Conservation (phyloP, 306 rosid species). For the Parietaria judaica region DNA sequence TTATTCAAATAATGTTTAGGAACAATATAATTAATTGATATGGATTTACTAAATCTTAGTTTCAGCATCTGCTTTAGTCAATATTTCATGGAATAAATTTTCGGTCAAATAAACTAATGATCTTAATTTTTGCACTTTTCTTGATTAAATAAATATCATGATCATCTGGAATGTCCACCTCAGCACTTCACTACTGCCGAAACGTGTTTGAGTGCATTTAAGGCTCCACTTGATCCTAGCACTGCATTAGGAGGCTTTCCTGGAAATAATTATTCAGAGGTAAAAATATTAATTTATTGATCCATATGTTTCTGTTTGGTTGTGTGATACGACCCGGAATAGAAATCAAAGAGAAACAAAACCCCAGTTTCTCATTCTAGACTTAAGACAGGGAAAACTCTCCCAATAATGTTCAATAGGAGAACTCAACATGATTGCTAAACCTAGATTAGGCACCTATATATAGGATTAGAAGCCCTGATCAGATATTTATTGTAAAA, state of each 20-base stretch:
- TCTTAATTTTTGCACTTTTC: background rate
- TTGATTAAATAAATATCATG: constrained; percentile 13
- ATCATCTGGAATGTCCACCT: constrained; percentile 20
- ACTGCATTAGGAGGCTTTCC: constrained; percentile 88
- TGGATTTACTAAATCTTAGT: background rate
- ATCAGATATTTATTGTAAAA: too few species aligned
- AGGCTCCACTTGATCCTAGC: constrained; percentile 94
- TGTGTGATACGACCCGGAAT: background rate
- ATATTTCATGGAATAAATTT: background rate
- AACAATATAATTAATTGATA: background rate
- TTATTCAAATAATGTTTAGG: constrained; percentile 5
- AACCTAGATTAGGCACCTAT: too few species aligned
- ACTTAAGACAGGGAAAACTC: too few species aligned
- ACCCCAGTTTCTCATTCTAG: too few species aligned
- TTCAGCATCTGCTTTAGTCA: background rate
- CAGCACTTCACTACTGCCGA: constrained; percentile 86
- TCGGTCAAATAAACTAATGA: background rate
- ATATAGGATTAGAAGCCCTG: too few species aligned
- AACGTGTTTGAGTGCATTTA: constrained; percentile 92
- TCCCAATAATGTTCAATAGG: too few species aligned
- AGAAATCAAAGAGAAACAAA: too few species aligned
- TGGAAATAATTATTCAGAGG: constrained; percentile 86
- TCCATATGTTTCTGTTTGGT: constrained; percentile 16
- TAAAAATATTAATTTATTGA: constrained; percentile 22
- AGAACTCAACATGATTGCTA: too few species aligned